Percentiles rank a stretch among this genome's conserved stretches.
phyloP scores from a whole-genome alignment of 2,329 filamentous ascomycete species.

The Aspergillus carbonarius region DNA sequence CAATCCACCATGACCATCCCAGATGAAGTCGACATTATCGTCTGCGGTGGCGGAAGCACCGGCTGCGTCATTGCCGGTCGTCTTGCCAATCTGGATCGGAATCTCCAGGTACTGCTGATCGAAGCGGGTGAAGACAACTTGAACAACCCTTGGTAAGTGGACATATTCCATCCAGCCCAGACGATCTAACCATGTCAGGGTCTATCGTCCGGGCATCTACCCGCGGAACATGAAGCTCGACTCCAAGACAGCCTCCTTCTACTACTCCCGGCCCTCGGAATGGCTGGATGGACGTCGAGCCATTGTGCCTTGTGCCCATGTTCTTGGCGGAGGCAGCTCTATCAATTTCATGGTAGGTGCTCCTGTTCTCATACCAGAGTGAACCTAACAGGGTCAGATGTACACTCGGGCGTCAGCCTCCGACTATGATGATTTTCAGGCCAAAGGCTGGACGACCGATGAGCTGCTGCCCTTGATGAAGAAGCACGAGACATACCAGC shows the following conservation, averaged over 20 bases:
- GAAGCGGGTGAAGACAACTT: conserved; percentile 71
- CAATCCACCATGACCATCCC: conserved; percentile 59
- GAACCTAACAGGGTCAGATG: conserved; percentile 50
- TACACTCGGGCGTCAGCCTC: conserved; percentile 70
- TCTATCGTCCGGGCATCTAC: conserved; percentile 73
- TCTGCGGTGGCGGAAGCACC: conserved; percentile 70
- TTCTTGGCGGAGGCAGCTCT: conserved; percentile 69
- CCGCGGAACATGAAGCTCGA: conserved; percentile 77
- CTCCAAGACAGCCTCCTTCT: conserved; percentile 79
- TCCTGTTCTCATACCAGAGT: not conserved
- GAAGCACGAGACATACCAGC: conserved; percentile 78
- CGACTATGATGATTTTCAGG: conserved; percentile 76
- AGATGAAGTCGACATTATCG: conserved; percentile 79
- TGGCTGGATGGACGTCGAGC: conserved; percentile 70
- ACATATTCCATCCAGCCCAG: not conserved
- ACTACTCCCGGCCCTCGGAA: conserved; percentile 72
- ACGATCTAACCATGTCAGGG: conserved; percentile 44
- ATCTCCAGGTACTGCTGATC: conserved; percentile 67
- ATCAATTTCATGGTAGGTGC: conserved; percentile 71
- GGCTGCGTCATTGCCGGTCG: conserved; percentile 43
- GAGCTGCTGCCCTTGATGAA: conserved; percentile 74
- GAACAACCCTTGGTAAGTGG: conserved; percentile 67
- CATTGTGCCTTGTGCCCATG: conserved; percentile 71
- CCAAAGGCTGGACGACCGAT: conserved; percentile 75
- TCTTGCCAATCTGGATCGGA: conserved; percentile 74